Percentiles rank a stretch among this genome's conserved stretches.
These are phyloP conservation scores for Bruguiera parviflora DNA, from an alignment of 345 rosid genomes.

Conservation along the genomic window DNA sequence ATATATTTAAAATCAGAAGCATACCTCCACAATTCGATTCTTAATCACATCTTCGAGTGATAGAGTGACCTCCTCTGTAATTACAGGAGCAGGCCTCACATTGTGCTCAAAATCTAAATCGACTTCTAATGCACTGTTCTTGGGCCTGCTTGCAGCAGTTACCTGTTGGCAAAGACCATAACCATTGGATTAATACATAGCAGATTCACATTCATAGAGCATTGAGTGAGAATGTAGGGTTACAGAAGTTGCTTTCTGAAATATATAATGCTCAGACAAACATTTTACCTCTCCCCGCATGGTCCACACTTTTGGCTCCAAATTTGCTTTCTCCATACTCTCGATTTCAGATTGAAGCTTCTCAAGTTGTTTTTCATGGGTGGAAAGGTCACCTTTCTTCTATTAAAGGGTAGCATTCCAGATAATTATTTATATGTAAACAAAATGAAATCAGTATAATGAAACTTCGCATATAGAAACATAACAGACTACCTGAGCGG, in stretches of 20 bases:
- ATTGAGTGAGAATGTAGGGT: neutral
- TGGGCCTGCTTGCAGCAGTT: slow-evolving; percentile 84
- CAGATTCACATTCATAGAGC: neutral
- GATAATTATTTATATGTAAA: slow-evolving; percentile 1
- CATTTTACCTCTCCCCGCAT: slow-evolving; percentile 93
- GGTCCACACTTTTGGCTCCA: slow-evolving; percentile 91
- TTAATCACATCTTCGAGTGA: slow-evolving; percentile 84
- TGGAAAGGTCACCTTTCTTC: slow-evolving; percentile 59
- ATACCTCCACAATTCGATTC: slow-evolving; percentile 71
- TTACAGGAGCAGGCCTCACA: slow-evolving; percentile 84
- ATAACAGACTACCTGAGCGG: slow-evolving; percentile 13
- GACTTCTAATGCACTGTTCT: slow-evolving; percentile 91
- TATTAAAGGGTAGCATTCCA: slow-evolving; percentile 22
- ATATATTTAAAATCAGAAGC: neutral
- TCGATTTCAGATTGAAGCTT: slow-evolving; percentile 59
- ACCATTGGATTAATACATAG: slow-evolving; percentile 1
- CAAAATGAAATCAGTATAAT: neutral
- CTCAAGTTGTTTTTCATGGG: slow-evolving; percentile 67
- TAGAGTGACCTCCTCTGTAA: slow-evolving; percentile 89
- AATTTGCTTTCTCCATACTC: slow-evolving; percentile 78
- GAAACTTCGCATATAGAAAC: neutral
- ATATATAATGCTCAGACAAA: neutral
- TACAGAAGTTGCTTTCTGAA: neutral
- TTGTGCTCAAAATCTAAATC: slow-evolving; percentile 97
- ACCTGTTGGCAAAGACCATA: slow-evolving; percentile 41